Evolutionary conservation across 2,329 filamentous ascomycete genomes (phyloP).

Genomic region (Alternaria arbusti): DNA sequence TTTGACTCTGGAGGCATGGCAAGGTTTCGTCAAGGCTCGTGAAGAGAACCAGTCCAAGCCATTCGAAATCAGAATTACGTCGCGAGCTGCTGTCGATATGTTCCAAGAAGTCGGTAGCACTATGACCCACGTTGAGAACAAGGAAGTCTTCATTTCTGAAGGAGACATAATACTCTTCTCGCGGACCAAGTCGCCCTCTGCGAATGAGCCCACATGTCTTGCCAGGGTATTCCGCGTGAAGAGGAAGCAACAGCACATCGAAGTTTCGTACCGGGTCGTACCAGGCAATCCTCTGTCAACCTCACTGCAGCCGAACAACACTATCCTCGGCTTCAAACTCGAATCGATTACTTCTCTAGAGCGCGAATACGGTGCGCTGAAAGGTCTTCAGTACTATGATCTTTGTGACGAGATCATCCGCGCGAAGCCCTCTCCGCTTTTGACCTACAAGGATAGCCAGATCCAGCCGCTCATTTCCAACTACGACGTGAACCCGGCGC

Average conservation of each 20-base stretch:
- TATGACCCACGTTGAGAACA: slow-evolving; percentile 73
- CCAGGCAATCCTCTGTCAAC: slow-evolving; percentile 68
- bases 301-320: slow-evolving; percentile 71
- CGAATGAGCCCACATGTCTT: slow-evolving; percentile 77
- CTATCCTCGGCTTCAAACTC: slow-evolving; percentile 79
- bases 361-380: slow-evolving; percentile 90
- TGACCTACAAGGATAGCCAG: slow-evolving; percentile 78
- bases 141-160: slow-evolving; percentile 76
- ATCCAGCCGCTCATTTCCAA: slow-evolving; percentile 73
- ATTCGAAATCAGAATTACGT: slow-evolving; percentile 87
- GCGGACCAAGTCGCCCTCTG: slow-evolving; percentile 72
- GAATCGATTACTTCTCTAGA: slow-evolving; percentile 94
- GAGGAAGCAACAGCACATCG: slow-evolving; percentile 79
- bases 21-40: slow-evolving; percentile 86
- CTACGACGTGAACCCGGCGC: slow-evolving; percentile 85
- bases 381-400: slow-evolving; percentile 93
- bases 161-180: slow-evolving; percentile 91
- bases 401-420: slow-evolving; percentile 89
- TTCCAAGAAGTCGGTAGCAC: slow-evolving; percentile 91
- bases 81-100: slow-evolving; percentile 86
- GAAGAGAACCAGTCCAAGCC: slow-evolving; percentile 82
- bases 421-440: slow-evolving; percentile 86
- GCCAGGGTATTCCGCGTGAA: slow-evolving; percentile 81
- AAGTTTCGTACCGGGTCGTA: slow-evolving; percentile 85
- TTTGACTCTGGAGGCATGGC: slow-evolving; percentile 92